These are phyloP conservation scores for Mycena floridula DNA, from an alignment of 768 basidiomycete genomes.

Conservation along the genomic window DNA sequence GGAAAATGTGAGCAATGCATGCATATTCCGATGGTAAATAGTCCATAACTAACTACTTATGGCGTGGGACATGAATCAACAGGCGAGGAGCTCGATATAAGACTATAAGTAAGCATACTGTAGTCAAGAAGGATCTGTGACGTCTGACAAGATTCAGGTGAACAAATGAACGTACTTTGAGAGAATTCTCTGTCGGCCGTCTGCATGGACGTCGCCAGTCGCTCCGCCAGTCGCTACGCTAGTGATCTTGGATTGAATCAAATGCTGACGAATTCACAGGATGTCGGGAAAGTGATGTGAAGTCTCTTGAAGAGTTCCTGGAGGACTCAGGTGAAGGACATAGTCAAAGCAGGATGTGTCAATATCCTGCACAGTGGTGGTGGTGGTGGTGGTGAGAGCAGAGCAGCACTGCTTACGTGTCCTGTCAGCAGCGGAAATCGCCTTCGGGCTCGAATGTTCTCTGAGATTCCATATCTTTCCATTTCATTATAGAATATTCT, in stretches of 20 bases:
- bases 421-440: too few relatives aligned
- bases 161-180: constrained; percentile 41
- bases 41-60: too few relatives aligned
- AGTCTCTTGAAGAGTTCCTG: constrained; percentile 45
- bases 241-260: not conserved
- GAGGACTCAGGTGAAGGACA: constrained; percentile 66
- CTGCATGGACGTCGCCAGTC: constrained; percentile 55
- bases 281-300: constrained; percentile 48
- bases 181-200: constrained; percentile 56
- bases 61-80: constrained; percentile 49
- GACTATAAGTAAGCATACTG: too few relatives aligned
- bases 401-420: too few relatives aligned
- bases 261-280: not conserved
- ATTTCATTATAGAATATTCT: too few relatives aligned
- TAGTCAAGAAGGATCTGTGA: constrained; percentile 48
- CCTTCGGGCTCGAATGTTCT: too few relatives aligned
- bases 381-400: too few relatives aligned
- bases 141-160: not conserved
- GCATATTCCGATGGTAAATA: too few relatives aligned
- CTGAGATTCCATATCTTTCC: too few relatives aligned
- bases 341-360: too few relatives aligned
- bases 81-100: constrained; percentile 63
- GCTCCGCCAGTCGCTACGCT: constrained; percentile 70
- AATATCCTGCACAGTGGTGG: too few relatives aligned
- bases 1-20: too few relatives aligned